phyloP scores from a whole-genome alignment of 2,329 filamentous ascomycete species.

The Curvularia lunata region DNA sequence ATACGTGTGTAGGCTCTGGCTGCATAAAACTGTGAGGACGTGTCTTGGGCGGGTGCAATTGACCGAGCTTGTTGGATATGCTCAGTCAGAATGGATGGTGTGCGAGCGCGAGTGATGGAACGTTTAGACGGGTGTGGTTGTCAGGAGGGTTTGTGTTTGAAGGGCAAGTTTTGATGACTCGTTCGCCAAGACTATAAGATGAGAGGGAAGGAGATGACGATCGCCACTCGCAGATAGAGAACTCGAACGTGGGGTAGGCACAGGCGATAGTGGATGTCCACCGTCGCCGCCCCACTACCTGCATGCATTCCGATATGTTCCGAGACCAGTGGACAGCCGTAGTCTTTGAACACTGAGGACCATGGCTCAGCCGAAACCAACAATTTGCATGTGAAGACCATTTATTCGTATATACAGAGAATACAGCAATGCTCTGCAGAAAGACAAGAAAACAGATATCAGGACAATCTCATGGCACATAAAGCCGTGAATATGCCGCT shows the following conservation, averaged over 20 bases:
- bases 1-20: conserved; percentile 62
- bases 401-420: conserved; percentile 2
- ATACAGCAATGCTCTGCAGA: conserved; percentile 4
- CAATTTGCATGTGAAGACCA: background rate
- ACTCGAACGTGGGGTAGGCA: conserved; percentile 22
- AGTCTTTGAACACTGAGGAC: background rate
- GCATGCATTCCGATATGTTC: conserved; percentile 8
- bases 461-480: conserved; percentile 68
- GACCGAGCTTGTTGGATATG: conserved; percentile 62
- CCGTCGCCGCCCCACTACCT: conserved; percentile 8
- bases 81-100: conserved; percentile 41
- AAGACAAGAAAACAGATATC: background rate
- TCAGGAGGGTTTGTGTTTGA: conserved; percentile 3
- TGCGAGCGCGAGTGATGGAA: conserved; percentile 27
- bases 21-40: conserved; percentile 66
- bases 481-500: conserved; percentile 86
- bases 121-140: conserved; percentile 21
- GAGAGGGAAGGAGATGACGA: conserved; percentile 20
- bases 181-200: conserved; percentile 18
- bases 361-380: background rate
- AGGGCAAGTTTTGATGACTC: conserved; percentile 21
- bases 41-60: conserved; percentile 40
- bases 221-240: conserved; percentile 16
- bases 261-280: conserved; percentile 6
- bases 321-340: background rate